A percentile compares a stretch with the other conserved stretches of the same genome.
Conservation (phyloP, 176 grass and related monocot genomes). For the Bothriochloa decipiens region DNA sequence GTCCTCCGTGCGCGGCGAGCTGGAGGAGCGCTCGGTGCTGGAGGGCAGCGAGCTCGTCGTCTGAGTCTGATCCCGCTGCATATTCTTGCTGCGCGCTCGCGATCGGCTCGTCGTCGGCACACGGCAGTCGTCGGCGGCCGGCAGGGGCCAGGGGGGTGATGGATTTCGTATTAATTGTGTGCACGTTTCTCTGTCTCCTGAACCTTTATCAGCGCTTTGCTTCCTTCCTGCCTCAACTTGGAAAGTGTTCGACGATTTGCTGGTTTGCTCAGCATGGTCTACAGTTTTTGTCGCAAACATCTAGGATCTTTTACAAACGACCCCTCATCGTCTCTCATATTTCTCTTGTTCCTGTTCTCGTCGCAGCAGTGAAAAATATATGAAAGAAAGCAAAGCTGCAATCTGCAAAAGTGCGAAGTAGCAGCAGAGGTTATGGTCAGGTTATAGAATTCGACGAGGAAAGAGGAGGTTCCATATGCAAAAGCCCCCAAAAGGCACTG, state of each 20-base stretch:
- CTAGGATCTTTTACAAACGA: neutral
- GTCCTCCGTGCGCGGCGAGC: conserved; percentile 57
- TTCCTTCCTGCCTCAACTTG: neutral
- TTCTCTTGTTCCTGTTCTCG: neutral
- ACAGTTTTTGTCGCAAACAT: neutral
- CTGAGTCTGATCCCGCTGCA: conserved; percentile 50
- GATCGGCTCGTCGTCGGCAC: neutral
- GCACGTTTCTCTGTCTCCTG: conserved; percentile 37
- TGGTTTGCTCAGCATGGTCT: conserved; percentile 22
- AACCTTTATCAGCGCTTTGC: neutral
- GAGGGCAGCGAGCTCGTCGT: conserved; percentile 72
- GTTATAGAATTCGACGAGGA: neutral
- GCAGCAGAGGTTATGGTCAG: too few species aligned
- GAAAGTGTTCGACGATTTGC: neutral
- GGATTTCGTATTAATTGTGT: conserved; percentile 37
- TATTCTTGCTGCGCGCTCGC: conserved; percentile 2
- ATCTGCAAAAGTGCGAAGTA: too few species aligned
- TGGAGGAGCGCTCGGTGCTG: conserved; percentile 93
- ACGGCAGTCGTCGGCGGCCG: neutral
- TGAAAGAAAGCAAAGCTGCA: too few species aligned
- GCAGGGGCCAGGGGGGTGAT: too few species aligned
- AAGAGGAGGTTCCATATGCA: too few species aligned
- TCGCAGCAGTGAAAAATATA: neutral
- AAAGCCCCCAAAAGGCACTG: neutral
- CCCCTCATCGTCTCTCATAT: neutral